Base-by-base conservation (phyloP, 2,329 filamentous ascomycete genomes). In the Fusarium illudens region DNA sequence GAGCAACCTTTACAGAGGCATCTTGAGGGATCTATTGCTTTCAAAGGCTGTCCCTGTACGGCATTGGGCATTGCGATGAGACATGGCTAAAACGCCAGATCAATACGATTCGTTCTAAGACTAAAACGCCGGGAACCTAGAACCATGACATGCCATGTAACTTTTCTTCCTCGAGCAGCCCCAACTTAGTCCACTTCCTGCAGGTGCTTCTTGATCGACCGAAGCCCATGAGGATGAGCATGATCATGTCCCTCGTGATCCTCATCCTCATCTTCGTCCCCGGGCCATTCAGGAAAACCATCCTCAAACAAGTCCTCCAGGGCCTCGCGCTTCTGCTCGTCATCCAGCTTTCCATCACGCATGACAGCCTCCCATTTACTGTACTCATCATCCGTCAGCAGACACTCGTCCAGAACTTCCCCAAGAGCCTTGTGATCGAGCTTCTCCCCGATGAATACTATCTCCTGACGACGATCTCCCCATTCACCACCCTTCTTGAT, bases 381-480 rank as follows among this genome's bases (percentile, higher is more conserved):
- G 73, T 84, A 86, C 76, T 93, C 90, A 0, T 75, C 75, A 20
- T 90, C 85, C n/a, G 83, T 83, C 3, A 93, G 75, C 22, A 92
- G 74, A 70, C 90, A 92, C 2, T 75, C 77, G 70, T 93, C 87
- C 4, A 93, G 75, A 32, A 84, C 75, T 5, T 75, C 77, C 22
- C 83, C 84, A 15, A 93, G 78, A 0, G 79, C 82, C 6, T 75
- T 72, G 2, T 81, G 72, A 51, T 91, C 82, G 13, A 93, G 80
- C 6, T 83, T 82, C 75, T 92, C 89, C 0, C 90, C 90, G 60
- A 93, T 92, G 63, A 93, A 91, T 3, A 93, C 90, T 7, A 93
- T 75, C 75, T 93, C 90, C 74, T 93, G 90, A 3, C 90, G 82
- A 1, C 90, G 82, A 68, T 93, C 90, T 1, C 89, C 90, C 89